Percentiles rank a stretch among this genome's conserved stretches.
Conservation (phyloP, 179 eudicot genomes). For the Beta lomatogona region DNA sequence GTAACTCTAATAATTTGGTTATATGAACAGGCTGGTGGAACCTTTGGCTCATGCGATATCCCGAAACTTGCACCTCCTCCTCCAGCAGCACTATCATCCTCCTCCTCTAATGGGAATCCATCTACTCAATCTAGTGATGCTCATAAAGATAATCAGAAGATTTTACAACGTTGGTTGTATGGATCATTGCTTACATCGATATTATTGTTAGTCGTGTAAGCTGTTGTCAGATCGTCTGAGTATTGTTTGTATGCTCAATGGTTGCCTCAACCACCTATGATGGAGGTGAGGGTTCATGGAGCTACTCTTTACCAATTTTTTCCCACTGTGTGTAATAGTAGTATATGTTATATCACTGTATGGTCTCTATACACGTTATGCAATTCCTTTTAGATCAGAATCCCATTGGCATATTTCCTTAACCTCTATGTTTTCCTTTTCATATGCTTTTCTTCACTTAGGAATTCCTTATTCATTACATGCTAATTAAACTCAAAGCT, state of each 20-base stretch:
- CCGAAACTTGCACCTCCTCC: constrained; percentile 83
- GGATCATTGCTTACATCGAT: constrained; percentile 26
- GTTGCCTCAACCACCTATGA: background rate
- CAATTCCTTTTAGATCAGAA: background rate
- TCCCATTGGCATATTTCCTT: background rate
- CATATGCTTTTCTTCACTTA: background rate
- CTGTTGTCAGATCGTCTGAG: constrained; percentile 13
- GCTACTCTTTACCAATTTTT: constrained; percentile 4
- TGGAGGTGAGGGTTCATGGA: constrained; percentile 9
- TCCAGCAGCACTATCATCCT: constrained; percentile 51
- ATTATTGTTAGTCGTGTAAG: constrained; percentile 18
- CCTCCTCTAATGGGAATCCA: constrained; percentile 1
- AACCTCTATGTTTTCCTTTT: background rate
- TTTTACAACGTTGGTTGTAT: constrained; percentile 17
- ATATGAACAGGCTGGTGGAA: constrained; percentile 53
- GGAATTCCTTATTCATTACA: background rate
- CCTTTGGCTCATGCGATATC: constrained; percentile 60
- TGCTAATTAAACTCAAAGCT: background rate
- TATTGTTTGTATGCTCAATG: constrained; percentile 19
- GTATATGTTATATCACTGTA: background rate
- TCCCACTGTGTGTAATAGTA: constrained; percentile 16
- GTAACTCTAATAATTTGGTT: background rate
- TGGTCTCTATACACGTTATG: background rate
- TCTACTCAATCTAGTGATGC: constrained; percentile 24
- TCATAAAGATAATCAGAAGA: constrained; percentile 6